Evolutionary conservation across 1,284 basidiomycete genomes (phyloP).

Genomic region (Mycosarcoma maydis): DNA sequence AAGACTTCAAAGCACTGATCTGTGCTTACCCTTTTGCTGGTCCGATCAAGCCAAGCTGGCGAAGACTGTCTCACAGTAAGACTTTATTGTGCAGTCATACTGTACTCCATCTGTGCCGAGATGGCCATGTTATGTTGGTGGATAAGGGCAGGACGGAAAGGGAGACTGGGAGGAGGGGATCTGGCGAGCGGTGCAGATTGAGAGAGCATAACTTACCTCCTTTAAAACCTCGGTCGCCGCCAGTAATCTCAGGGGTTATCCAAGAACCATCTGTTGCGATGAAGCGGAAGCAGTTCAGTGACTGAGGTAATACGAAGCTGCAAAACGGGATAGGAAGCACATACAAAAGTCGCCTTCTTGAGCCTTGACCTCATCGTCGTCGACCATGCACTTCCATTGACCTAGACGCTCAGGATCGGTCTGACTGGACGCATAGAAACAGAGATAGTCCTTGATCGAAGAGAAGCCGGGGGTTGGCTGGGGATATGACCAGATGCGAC

Average conservation of each 20-base stretch:
- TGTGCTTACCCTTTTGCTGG: slow-evolving; percentile 50
- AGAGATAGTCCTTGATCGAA: slow-evolving; percentile 60
- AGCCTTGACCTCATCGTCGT: slow-evolving; percentile 56
- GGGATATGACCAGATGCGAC: slow-evolving; percentile 62
- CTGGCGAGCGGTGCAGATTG: background rate
- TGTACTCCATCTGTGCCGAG: background rate
- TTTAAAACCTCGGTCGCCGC: slow-evolving; percentile 63
- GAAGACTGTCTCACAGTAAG: too few species aligned
- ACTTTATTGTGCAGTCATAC: background rate
- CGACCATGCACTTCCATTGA: slow-evolving; percentile 57
- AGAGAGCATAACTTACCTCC: slow-evolving; percentile 49
- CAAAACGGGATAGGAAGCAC: background rate
- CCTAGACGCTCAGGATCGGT: slow-evolving; percentile 50
- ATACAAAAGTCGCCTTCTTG: slow-evolving; percentile 65
- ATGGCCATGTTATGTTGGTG: background rate
- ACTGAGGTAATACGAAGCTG: background rate
- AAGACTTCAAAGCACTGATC: slow-evolving; percentile 33
- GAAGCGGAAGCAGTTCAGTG: background rate
- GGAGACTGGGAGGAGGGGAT: background rate
- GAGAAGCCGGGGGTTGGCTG: slow-evolving; percentile 50
- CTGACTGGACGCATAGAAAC: slow-evolving; percentile 61
- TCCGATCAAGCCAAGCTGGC: slow-evolving; percentile 3
- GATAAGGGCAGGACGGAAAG: background rate
- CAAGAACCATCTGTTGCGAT: slow-evolving; percentile 53
- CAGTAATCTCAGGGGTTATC: slow-evolving; percentile 64